Conservation (phyloP, 257 asterid genomes). For the Lycium ferocissimum region DNA sequence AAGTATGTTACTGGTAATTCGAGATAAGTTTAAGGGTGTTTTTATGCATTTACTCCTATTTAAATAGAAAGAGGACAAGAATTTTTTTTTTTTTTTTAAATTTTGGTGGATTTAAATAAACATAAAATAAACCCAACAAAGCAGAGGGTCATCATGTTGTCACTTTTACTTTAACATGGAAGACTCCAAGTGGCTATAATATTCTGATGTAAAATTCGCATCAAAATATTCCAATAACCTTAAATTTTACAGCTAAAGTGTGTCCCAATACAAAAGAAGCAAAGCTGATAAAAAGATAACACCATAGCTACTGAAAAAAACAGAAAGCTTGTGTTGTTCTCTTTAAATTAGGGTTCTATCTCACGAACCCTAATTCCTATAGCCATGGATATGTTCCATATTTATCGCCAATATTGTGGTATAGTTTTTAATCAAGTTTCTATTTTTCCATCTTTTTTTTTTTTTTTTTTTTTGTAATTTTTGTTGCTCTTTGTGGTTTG, state of each 20-base stretch:
- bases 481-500: constrained; percentile 29
- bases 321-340: constrained; percentile 11
- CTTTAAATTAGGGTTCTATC: constrained; percentile 13
- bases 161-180: neutral
- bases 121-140: neutral
- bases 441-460: neutral
- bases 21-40: no score
- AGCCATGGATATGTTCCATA: constrained; percentile 71
- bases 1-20: no score
- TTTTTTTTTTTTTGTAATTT: constrained; percentile 2
- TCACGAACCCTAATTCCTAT: neutral
- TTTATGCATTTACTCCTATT: no score
- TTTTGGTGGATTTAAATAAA: neutral
- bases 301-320: neutral
- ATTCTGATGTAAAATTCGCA: neutral
- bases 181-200: neutral
- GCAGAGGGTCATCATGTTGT: neutral
- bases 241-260: neutral
- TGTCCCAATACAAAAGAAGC: neutral
- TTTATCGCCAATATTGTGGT: constrained; percentile 79
- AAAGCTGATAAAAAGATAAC: neutral
- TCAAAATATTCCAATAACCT: constrained; percentile 3
- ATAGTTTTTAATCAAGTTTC: constrained; percentile 29
- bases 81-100: no score
- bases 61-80: no score